Evolutionary conservation across 306 rosid species (phyloP), one percentile per base, ranked within the genome.

Genomic region (Coriaria nepalensis): DNA sequence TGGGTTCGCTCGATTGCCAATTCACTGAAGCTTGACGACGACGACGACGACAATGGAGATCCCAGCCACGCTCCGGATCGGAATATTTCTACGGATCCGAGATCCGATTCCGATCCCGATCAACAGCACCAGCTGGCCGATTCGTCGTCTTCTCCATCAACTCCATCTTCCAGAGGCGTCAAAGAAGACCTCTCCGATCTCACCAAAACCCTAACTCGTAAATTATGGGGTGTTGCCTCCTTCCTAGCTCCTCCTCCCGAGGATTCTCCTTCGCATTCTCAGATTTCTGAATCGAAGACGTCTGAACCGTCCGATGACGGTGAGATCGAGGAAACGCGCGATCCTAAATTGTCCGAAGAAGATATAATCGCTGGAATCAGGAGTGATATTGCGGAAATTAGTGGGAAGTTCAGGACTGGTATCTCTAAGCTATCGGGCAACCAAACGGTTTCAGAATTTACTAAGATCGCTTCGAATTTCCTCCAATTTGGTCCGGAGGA

Each of bases 231-330:
- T 57, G 93, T 86, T 34, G 93, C 95, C 41, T 78, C 95, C 7
- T 86, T 86, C 61, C 93, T 86, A 32, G 95, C 93, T 1, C 95
- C 95, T 5, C 82, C 82, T 0, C 80, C 95, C n/a, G 85, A 79
- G 15, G 50, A 67, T 5, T 0, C 62, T n/a, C 55, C 50, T 6
- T 46, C 73, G 10, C 50, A 35, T 12, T 32, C 48, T 13, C 64
- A 42, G 56, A 47, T 40, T 65, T 37, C 76, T n/a, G 66, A 55
- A 52, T 55, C 71, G 5, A 59, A 45, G 36, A 52, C 34, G 5
- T 20, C 54, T 6, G 62, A 51, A 6, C 47, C 51, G 9, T 45
- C 61, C 40, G 69, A 63, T 10, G 49, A 13, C n/a, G 10, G 35
- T 5, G 37, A 12, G 12, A 12, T 13, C 12, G 38, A 20, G 2